These are phyloP conservation scores for Lactarius hengduanensis DNA, from an alignment of 768 basidiomycete genomes.

Conservation along the genomic window DNA sequence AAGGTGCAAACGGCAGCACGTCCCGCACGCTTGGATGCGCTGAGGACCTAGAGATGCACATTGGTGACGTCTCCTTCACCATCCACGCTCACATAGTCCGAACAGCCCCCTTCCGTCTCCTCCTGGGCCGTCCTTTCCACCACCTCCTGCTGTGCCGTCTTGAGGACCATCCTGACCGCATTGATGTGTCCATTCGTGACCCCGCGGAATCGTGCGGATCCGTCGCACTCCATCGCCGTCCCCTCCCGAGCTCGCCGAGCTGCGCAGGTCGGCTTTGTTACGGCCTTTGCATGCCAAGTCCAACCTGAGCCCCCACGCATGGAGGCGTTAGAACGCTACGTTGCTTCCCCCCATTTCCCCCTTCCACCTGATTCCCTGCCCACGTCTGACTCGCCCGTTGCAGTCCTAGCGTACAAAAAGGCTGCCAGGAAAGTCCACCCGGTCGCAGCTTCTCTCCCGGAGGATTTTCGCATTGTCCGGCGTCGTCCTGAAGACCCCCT, in stretches of 20 bases:
- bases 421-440: background rate
- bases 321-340: background rate
- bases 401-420: background rate
- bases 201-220: background rate
- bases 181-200: background rate
- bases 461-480: background rate
- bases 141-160: background rate
- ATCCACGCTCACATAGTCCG: too few relatives aligned
- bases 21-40: too few relatives aligned
- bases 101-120: background rate
- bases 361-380: too few relatives aligned
- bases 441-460: background rate
- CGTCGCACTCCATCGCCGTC: background rate
- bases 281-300: too few relatives aligned
- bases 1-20: too few relatives aligned
- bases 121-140: background rate
- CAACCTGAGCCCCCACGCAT: background rate
- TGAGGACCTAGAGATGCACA: too few relatives aligned
- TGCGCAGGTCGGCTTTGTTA: too few relatives aligned
- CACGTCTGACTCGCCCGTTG: background rate
- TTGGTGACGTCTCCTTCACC: too few relatives aligned
- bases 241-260: background rate
- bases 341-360: background rate
- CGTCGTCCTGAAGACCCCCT: background rate
- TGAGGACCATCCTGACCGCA: background rate